phyloP scores from a whole-genome alignment of 2,329 filamentous ascomycete species.

The Aplosporella prunicola region DNA sequence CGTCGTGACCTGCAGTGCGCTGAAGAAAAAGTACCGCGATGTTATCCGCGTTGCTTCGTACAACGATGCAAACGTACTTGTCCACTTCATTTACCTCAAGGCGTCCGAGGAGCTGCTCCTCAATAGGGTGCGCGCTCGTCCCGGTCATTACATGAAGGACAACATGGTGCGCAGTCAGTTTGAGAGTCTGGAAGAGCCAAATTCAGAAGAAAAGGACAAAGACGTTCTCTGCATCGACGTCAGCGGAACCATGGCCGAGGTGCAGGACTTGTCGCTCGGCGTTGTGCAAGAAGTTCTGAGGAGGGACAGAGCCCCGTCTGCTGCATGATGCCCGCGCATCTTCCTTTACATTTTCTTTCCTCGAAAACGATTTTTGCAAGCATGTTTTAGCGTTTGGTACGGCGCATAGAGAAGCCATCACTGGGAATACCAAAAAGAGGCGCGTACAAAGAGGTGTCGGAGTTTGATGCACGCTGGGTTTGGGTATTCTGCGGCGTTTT shows the following conservation, averaged over 20 bases:
- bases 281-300: slow-evolving; percentile 30
- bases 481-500: no score
- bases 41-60: slow-evolving; percentile 42
- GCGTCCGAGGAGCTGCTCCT: slow-evolving; percentile 68
- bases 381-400: no score
- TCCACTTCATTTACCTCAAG: slow-evolving; percentile 89
- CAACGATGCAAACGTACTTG: slow-evolving; percentile 34
- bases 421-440: no score
- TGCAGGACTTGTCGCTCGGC: slow-evolving; percentile 29
- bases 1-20: slow-evolving; percentile 90
- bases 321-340: slow-evolving; percentile 9
- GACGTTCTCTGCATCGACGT: slow-evolving; percentile 41
- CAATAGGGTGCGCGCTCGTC: slow-evolving; percentile 60
- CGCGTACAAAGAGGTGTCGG: no score
- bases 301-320: slow-evolving; percentile 3
- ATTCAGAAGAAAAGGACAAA: slow-evolving; percentile 49
- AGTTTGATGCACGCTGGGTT: no score
- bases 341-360: no score
- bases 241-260: slow-evolving; percentile 30
- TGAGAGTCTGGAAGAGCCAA: slow-evolving; percentile 73
- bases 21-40: slow-evolving; percentile 96
- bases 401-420: no score
- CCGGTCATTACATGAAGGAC: slow-evolving; percentile 92
- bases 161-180: slow-evolving; percentile 94
- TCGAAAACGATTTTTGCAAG: no score